Percentiles rank a stretch among this genome's conserved stretches.
These are phyloP conservation scores for Rhizopogon salebrosus DNA, from an alignment of 768 basidiomycete species.

Conservation along the genomic window DNA sequence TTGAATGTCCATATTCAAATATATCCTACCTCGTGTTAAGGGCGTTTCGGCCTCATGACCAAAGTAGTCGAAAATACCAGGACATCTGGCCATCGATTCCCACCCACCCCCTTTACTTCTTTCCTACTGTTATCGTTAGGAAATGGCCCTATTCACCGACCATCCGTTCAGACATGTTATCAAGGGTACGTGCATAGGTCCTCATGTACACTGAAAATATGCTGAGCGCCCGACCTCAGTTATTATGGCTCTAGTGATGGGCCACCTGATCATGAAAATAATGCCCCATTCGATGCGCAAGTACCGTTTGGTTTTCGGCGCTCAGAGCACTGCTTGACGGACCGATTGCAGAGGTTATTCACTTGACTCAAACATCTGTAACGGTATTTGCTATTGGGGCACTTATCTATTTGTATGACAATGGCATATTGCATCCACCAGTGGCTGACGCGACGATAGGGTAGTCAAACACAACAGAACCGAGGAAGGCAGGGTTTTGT, in stretches of 20 bases:
- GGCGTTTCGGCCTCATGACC: slow-evolving; percentile 13
- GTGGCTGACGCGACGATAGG: slow-evolving; percentile 29
- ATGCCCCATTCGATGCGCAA: slow-evolving; percentile 32
- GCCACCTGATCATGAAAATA: slow-evolving; percentile 48
- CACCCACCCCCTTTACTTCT: slow-evolving; percentile 21
- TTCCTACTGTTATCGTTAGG: slow-evolving; percentile 10
- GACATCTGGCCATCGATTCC: slow-evolving; percentile 13
- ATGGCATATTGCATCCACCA: neutral
- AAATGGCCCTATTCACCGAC: slow-evolving; percentile 26
- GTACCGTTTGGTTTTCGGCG: slow-evolving; percentile 10
- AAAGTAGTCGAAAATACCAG: slow-evolving; percentile 12
- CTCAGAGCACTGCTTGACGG: neutral
- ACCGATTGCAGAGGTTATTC: slow-evolving; percentile 46
- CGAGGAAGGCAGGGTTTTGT: slow-evolving; percentile 44
- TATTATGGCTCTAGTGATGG: slow-evolving; percentile 41
- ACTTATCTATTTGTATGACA: slow-evolving; percentile 53
- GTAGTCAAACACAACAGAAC: slow-evolving; percentile 62
- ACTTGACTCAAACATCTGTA: slow-evolving; percentile 69
- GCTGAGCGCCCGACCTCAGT: slow-evolving; percentile 27
- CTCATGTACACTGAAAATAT: neutral
- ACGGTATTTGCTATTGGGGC: slow-evolving; percentile 63
- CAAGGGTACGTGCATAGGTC: slow-evolving; percentile 16
- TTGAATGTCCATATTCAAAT: slow-evolving; percentile 8
- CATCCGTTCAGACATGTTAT: slow-evolving; percentile 29
- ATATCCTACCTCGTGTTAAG: slow-evolving; percentile 23